Evolutionary conservation across 2,329 filamentous ascomycete species (phyloP).

Genomic region (Coniochaeta sp.): DNA sequence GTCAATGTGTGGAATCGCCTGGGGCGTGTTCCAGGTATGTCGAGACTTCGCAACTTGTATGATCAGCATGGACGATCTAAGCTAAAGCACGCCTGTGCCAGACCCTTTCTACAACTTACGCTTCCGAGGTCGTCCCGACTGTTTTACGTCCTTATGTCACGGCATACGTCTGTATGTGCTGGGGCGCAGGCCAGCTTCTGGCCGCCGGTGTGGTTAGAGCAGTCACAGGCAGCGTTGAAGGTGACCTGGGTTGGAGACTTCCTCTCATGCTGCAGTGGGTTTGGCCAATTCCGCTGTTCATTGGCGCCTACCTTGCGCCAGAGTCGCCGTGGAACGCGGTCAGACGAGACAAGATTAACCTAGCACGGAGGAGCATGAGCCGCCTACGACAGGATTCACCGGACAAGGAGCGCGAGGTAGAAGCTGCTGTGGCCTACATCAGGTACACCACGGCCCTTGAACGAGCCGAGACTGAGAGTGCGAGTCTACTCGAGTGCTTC

Average conservation of each 20-base stretch:
- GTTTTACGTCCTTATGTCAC: slow-evolving; percentile 28
- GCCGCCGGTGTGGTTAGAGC: slow-evolving; percentile 24
- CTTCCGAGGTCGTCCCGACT: slow-evolving; percentile 25
- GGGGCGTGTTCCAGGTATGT: slow-evolving; percentile 23
- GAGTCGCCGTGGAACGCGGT: slow-evolving; percentile 31
- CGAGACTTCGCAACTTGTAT: neutral
- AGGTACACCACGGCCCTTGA: slow-evolving; percentile 15
- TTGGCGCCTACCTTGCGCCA: slow-evolving; percentile 25
- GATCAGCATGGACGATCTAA: neutral
- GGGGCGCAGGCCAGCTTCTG: slow-evolving; percentile 31
- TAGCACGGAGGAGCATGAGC: slow-evolving; percentile 16
- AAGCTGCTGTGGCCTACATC: slow-evolving; percentile 18
- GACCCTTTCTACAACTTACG: slow-evolving; percentile 28
- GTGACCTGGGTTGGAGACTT: slow-evolving; percentile 26
- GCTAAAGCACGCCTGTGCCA: neutral
- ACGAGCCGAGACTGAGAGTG: slow-evolving; percentile 13
- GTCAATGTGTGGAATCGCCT: slow-evolving; percentile 30
- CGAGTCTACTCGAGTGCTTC: slow-evolving; percentile 16
- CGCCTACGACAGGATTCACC: slow-evolving; percentile 16
- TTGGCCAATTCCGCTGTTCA: slow-evolving; percentile 26
- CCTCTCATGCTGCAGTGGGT: slow-evolving; percentile 33
- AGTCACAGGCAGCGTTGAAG: slow-evolving; percentile 16
- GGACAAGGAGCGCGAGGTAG: slow-evolving; percentile 18
- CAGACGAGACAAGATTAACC: slow-evolving; percentile 18
- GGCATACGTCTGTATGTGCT: slow-evolving; percentile 31